Evolutionary conservation across 78 protist species (phyloP).

Genomic region (Bodo saltans): DNA sequence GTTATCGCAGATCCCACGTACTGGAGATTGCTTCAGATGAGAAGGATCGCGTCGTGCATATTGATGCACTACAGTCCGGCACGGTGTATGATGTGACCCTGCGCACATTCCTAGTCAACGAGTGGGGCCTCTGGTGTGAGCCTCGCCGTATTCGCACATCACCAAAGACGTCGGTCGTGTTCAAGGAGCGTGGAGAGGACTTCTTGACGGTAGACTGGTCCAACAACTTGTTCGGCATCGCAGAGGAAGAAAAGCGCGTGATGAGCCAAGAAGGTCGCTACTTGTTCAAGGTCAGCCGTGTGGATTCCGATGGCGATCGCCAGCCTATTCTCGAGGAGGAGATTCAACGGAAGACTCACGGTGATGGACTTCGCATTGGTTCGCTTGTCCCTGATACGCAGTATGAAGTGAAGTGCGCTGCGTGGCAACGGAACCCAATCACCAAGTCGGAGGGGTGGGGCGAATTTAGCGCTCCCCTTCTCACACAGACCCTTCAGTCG

Average conservation of each 20-base stretch:
- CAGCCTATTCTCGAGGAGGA: neutral
- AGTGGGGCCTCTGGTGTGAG: constrained; percentile 11
- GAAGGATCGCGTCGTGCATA: neutral
- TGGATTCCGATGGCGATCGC: neutral
- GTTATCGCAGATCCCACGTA: neutral
- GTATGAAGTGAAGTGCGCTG: neutral
- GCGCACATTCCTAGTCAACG: neutral
- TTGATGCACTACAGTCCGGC: neutral
- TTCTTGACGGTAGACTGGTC: neutral
- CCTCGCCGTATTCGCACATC: neutral
- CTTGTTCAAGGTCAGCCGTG: neutral
- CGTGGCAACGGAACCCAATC: neutral
- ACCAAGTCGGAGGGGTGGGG: neutral
- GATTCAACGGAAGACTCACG: too few relatives aligned
- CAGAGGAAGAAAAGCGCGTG: neutral
- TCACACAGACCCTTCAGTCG: neutral
- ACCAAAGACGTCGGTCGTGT: neutral
- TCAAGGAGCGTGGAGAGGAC: constrained; percentile 21
- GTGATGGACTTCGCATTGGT: neutral
- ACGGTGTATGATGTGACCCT: neutral
- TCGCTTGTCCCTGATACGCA: neutral
- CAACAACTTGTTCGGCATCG: neutral
- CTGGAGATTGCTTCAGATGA: neutral
- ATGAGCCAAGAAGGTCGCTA: neutral
- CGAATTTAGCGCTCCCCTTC: neutral